phyloP scores from a whole-genome alignment of 1,284 basidiomycete genomes.

The Boletus smithii region DNA sequence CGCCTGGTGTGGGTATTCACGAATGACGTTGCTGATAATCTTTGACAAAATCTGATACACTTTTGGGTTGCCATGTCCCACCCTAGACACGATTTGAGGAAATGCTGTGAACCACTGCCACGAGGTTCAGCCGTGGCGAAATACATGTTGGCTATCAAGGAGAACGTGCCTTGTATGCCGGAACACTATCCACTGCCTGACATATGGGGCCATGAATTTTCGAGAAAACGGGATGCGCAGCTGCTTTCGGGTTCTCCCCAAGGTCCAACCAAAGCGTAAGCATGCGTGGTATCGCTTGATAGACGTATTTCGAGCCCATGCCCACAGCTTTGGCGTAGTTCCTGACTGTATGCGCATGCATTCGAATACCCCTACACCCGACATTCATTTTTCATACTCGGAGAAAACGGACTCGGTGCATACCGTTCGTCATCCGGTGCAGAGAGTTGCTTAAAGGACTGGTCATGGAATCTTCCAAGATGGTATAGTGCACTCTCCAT shows the following conservation, averaged over 20 bases:
- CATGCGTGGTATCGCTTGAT: slow-evolving; percentile 92
- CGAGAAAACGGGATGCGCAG: slow-evolving; percentile 43
- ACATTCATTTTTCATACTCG: slow-evolving; percentile 1
- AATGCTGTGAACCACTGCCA: slow-evolving; percentile 92
- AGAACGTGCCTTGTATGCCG: slow-evolving; percentile 68
- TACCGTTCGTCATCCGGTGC: slow-evolving; percentile 51
- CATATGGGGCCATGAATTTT: slow-evolving; percentile 57
- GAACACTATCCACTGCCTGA: slow-evolving; percentile 57
- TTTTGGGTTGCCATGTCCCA: slow-evolving; percentile 74
- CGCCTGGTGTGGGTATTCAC: slow-evolving; percentile 86
- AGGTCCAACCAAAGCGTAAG: slow-evolving; percentile 95
- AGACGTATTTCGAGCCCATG: slow-evolving; percentile 93
- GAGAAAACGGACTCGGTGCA: slow-evolving; percentile 11
- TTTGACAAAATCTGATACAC: slow-evolving; percentile 66
- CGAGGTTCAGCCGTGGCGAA: slow-evolving; percentile 6
- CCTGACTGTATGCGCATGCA: slow-evolving; percentile 63
- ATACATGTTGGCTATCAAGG: neutral
- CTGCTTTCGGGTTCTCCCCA: slow-evolving; percentile 58
- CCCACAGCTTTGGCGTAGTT: slow-evolving; percentile 76
- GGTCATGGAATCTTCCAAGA: slow-evolving; percentile 85
- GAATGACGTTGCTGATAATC: slow-evolving; percentile 75
- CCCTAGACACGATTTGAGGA: slow-evolving; percentile 94
- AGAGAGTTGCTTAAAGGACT: slow-evolving; percentile 58
- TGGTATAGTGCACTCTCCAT: slow-evolving; percentile 88
- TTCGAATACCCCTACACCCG: slow-evolving; percentile 47